phyloP scores from a whole-genome alignment of 129 eudicot species.

The Helianthus tuberosus region DNA sequence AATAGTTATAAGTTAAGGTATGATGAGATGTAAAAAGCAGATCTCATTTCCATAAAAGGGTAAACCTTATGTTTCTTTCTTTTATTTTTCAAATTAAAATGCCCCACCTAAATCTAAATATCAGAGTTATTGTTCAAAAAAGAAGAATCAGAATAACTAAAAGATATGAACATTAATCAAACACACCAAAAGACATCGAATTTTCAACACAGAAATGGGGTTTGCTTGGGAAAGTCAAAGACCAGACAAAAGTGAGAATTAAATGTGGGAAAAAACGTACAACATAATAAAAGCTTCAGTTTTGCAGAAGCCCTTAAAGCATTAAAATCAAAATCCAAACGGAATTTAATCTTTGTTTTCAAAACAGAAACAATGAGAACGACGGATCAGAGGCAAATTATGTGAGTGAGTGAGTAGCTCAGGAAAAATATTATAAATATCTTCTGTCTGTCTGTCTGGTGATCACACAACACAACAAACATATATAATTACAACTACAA shows the following conservation, averaged over 20 bases:
- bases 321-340: neutral
- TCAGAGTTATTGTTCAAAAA: constrained; percentile 60
- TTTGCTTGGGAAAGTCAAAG: constrained; percentile 40
- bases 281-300: constrained; percentile 32
- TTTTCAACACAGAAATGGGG: constrained; percentile 15
- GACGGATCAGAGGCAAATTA: constrained; percentile 4
- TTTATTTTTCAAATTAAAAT: constrained; percentile 35
- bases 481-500: neutral
- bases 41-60: constrained; percentile 70
- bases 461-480: neutral
- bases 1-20: constrained; percentile 35
- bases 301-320: constrained; percentile 29
- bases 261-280: constrained; percentile 20
- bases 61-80: constrained; percentile 40
- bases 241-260: constrained; percentile 43
- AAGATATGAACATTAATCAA: constrained; percentile 1
- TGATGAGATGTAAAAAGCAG: constrained; percentile 72
- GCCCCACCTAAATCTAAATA: constrained; percentile 40
- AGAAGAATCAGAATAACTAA: constrained; percentile 43
- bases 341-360: neutral
- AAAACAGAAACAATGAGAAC: neutral
- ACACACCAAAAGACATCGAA: neutral
- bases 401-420: constrained; percentile 19
- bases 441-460: neutral
- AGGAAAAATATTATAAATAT: neutral